Evolutionary conservation across 768 basidiomycete species (phyloP).

Genomic region (Trametes punicea): DNA sequence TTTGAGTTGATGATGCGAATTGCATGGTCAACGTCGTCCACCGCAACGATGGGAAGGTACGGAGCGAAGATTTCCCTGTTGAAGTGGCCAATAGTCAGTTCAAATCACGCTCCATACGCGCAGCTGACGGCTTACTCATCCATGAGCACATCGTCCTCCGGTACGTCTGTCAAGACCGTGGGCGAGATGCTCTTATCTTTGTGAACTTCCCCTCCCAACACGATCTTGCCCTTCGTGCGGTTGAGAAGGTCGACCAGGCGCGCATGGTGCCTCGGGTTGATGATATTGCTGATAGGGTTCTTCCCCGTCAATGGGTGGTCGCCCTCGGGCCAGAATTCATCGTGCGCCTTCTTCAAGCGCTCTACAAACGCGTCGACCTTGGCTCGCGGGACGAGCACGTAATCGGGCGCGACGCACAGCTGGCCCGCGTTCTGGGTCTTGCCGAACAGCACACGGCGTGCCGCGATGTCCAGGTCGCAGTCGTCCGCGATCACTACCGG

Average conservation of each 20-base stretch:
- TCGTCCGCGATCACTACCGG: slow-evolving; percentile 44
- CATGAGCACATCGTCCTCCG: slow-evolving; percentile 53
- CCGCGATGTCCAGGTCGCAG: slow-evolving; percentile 47
- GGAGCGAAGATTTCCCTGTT: slow-evolving; percentile 74
- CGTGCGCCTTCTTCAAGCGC: slow-evolving; percentile 42
- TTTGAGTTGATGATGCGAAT: slow-evolving; percentile 50
- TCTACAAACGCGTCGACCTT: slow-evolving; percentile 46
- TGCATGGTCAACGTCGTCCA: slow-evolving; percentile 54
- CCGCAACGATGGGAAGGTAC: slow-evolving; percentile 57
- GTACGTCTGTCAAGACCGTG: slow-evolving; percentile 55
- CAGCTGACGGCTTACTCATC: slow-evolving; percentile 44
- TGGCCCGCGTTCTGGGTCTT: slow-evolving; percentile 67
- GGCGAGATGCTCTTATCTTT: slow-evolving; percentile 49
- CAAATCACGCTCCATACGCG: background rate
- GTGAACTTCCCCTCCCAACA: slow-evolving; percentile 48
- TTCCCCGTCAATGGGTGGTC: slow-evolving; percentile 38
- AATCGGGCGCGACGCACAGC: slow-evolving; percentile 45
- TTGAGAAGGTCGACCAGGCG: slow-evolving; percentile 51
- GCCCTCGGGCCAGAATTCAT: slow-evolving; percentile 52
- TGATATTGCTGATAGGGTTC: slow-evolving; percentile 45
- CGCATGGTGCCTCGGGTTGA: slow-evolving; percentile 50
- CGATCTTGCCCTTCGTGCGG: slow-evolving; percentile 53
- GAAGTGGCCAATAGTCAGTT: background rate
- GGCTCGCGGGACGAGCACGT: slow-evolving; percentile 39
- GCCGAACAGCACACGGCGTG: slow-evolving; percentile 64